A percentile compares a stretch with the other conserved stretches of the same genome.
These are phyloP conservation scores for Arthrinium phaeospermum DNA, from an alignment of 2,329 filamentous ascomycete species.

Conservation along the genomic window DNA sequence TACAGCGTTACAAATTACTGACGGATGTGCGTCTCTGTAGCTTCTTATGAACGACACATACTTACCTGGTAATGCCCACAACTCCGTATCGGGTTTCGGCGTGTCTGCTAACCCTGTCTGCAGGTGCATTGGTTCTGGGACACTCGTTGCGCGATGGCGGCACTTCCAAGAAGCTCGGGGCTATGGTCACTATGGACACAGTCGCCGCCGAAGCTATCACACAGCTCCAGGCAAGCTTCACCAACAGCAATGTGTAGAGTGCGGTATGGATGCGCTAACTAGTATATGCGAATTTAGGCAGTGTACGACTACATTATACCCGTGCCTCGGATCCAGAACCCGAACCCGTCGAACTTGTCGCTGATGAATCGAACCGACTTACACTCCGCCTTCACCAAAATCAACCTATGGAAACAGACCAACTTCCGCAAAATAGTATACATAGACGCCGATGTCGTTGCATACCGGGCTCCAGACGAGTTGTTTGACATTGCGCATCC, in stretches of 20 bases:
- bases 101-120: conserved; percentile 27
- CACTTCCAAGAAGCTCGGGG: conserved; percentile 83
- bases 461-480: conserved; percentile 88
- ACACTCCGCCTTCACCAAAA: conserved; percentile 94
- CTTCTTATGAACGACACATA: conserved; percentile 92
- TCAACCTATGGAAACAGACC: conserved; percentile 88
- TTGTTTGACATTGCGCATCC: conserved; percentile 71
- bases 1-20: conserved; percentile 43
- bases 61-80: conserved; percentile 73
- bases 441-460: conserved; percentile 92
- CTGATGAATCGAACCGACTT: conserved; percentile 93
- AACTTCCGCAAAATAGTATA: conserved; percentile 95
- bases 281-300: conserved; percentile 54
- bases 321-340: conserved; percentile 79
- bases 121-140: conserved; percentile 90
- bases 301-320: conserved; percentile 90
- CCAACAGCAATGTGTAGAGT: not conserved
- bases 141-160: conserved; percentile 93
- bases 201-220: conserved; percentile 77
- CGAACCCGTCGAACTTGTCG: conserved; percentile 79
- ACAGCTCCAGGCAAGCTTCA: conserved; percentile 71
- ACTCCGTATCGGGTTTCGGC: conserved; percentile 24
- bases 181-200: conserved; percentile 80
- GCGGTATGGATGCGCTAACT: conserved; percentile 21
- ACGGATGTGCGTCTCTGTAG: conserved; percentile 50